Percentiles rank a stretch among this genome's conserved stretches.
Evolutionary conservation across 768 basidiomycete species (phyloP).

Genomic region (Sistotremastrum suecicum): DNA sequence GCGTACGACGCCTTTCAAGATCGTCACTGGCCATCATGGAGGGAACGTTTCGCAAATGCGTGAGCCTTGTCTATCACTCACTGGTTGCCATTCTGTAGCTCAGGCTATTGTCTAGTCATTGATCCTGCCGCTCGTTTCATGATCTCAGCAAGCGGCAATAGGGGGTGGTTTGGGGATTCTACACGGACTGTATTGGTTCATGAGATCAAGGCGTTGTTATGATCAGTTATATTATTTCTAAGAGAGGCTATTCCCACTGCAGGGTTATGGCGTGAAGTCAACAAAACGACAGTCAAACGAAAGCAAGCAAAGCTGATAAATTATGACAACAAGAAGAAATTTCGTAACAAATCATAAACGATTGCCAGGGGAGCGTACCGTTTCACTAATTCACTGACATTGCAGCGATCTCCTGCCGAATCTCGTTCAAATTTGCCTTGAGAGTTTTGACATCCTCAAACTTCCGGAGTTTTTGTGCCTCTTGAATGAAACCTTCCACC

Average conservation of each 20-base stretch:
- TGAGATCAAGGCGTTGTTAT: conserved; percentile 46
- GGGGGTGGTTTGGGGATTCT: conserved; percentile 88
- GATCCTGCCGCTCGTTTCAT: conserved; percentile 77
- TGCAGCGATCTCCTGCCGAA: conserved; percentile 69
- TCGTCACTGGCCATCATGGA: conserved; percentile 91
- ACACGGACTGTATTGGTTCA: conserved; percentile 85
- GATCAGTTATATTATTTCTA: conserved; percentile 1
- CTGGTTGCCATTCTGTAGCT: not conserved
- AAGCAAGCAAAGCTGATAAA: too few species aligned
- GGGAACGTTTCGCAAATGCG: conserved; percentile 88
- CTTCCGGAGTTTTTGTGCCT: conserved; percentile 81
- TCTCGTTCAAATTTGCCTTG: conserved; percentile 66
- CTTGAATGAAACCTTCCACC: conserved; percentile 78
- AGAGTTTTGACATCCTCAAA: conserved; percentile 91
- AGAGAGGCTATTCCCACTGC: not conserved
- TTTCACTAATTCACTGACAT: conserved; percentile 26
- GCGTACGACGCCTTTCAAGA: conserved; percentile 72
- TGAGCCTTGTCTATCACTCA: conserved; percentile 27
- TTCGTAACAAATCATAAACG: not conserved
- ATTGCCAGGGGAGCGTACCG: not conserved
- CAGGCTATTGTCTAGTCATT: conserved; percentile 39
- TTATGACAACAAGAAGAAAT: too few species aligned
- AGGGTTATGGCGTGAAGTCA: not conserved
- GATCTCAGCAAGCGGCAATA: conserved; percentile 84
- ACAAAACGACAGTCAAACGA: too few species aligned